Evolutionary conservation across 768 basidiomycete species (phyloP).

Genomic region (Hericium coralloides): DNA sequence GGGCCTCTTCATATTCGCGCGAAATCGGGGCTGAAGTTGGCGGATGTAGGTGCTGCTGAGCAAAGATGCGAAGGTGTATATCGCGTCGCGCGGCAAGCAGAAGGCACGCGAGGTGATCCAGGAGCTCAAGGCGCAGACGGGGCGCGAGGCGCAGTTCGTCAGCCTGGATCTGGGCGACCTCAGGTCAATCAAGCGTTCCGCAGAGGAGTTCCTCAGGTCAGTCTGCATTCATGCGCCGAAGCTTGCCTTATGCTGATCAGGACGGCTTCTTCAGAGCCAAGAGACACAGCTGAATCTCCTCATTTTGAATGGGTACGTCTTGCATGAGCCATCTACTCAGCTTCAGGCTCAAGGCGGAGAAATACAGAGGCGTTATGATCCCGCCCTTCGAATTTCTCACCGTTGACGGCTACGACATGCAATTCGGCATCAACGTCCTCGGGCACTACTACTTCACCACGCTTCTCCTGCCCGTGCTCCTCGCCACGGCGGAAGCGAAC

Average conservation of each 20-base stretch:
- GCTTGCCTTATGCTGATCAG: not conserved
- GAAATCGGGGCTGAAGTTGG: too few relatives aligned
- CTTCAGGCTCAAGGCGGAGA: too few relatives aligned
- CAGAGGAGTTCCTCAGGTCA: conserved; percentile 28
- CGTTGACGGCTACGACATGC: conserved; percentile 40
- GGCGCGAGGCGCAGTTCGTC: conserved; percentile 32
- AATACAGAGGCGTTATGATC: conserved; percentile 38
- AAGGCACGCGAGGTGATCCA: conserved; percentile 41
- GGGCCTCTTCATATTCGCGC: too few relatives aligned
- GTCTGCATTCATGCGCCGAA: not conserved
- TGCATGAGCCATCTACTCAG: not conserved
- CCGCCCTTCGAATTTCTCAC: conserved; percentile 31
- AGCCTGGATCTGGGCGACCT: conserved; percentile 34
- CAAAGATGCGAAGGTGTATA: conserved; percentile 57
- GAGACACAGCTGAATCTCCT: conserved; percentile 37
- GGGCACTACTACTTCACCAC: conserved; percentile 54
- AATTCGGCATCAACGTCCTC: conserved; percentile 46
- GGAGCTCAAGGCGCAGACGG: conserved; percentile 36
- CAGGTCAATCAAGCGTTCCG: conserved; percentile 25
- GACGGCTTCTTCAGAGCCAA: conserved; percentile 19
- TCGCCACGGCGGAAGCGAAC: conserved; percentile 27
- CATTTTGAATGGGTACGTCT: conserved; percentile 36
- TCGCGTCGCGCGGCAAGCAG: conserved; percentile 35
- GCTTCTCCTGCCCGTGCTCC: conserved; percentile 40
- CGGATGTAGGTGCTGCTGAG: conserved; percentile 34